A percentile compares a stretch with the other conserved stretches of the same genome.
These are phyloP conservation scores for Alternaria novae-zelandiae DNA, from an alignment of 2,329 filamentous ascomycete species.

Conservation along the genomic window DNA sequence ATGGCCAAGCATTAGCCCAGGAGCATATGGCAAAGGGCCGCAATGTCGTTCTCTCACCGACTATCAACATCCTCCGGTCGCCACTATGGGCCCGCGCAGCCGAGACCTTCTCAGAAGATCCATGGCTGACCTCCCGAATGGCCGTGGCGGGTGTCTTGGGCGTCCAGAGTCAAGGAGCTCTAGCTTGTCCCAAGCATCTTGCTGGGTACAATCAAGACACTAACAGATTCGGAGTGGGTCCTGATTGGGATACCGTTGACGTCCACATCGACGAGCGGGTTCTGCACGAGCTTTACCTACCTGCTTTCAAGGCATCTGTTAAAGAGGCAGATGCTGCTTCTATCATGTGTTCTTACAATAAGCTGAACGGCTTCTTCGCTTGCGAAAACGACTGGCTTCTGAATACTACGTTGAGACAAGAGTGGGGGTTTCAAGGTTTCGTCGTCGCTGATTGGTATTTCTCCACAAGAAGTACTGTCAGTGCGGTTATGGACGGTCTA, in stretches of 20 bases:
- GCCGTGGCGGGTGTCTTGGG: slow-evolving; percentile 6
- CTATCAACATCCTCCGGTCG: slow-evolving; percentile 32
- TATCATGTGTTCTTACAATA: slow-evolving; percentile 8
- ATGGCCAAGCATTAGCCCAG: neutral
- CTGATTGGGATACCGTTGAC: slow-evolving; percentile 63
- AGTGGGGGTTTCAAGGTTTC: slow-evolving; percentile 56
- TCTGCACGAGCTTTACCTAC: slow-evolving; percentile 57
- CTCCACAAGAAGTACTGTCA: neutral
- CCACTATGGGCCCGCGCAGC: slow-evolving; percentile 12
- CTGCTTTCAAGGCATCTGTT: slow-evolving; percentile 6
- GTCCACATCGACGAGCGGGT: slow-evolving; percentile 65
- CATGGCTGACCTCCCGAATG: neutral
- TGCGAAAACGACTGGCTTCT: slow-evolving; percentile 52
- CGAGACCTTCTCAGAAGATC: slow-evolving; percentile 13
- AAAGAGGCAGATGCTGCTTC: slow-evolving; percentile 5
- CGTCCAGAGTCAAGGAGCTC: slow-evolving; percentile 55
- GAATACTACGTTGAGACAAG: slow-evolving; percentile 51
- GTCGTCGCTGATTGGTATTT: slow-evolving; percentile 54
- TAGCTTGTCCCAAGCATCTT: slow-evolving; percentile 63
- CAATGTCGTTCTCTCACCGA: slow-evolving; percentile 17
- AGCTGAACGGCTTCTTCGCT: neutral
- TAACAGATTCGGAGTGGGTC: slow-evolving; percentile 68
- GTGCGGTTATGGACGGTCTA: slow-evolving; percentile 1
- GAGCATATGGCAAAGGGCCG: slow-evolving; percentile 1
- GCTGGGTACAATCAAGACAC: slow-evolving; percentile 52